These are phyloP conservation scores for Schizosaccharomyces japonicus DNA, from an alignment of 805 yeast species.

Conservation along the genomic window DNA sequence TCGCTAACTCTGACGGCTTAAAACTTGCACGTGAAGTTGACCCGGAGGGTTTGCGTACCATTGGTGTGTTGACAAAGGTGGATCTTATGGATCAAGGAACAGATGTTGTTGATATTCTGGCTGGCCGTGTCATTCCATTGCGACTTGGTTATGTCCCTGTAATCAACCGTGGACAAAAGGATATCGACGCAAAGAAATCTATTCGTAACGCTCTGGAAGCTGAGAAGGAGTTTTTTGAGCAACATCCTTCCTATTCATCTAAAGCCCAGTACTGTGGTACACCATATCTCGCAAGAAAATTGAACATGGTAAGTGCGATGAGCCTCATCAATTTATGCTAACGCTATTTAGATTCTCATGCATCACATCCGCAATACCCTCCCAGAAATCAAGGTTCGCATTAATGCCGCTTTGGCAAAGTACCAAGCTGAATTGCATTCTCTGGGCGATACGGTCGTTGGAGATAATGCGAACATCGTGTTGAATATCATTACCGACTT, in stretches of 20 bases:
- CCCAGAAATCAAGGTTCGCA: conserved; percentile 82
- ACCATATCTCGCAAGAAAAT: conserved; percentile 82
- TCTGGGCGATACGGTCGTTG: conserved; percentile 44
- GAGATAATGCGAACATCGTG: conserved; percentile 72
- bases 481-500: conserved; percentile 79
- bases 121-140: conserved; percentile 86
- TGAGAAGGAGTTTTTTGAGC: conserved; percentile 61
- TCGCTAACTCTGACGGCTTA: conserved; percentile 90
- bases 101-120: conserved; percentile 81
- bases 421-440: conserved; percentile 54
- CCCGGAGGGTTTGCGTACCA: conserved; percentile 81
- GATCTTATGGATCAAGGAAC: conserved; percentile 97
- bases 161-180: conserved; percentile 89
- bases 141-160: conserved; percentile 93
- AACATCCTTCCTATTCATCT: conserved; percentile 72
- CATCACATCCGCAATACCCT: conserved; percentile 70
- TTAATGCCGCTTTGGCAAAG: conserved; percentile 62
- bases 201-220: conserved; percentile 67
- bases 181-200: conserved; percentile 68
- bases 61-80: conserved; percentile 87
- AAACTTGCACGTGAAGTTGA: conserved; percentile 94
- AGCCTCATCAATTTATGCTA: not conserved
- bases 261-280: conserved; percentile 96
- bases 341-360: conserved; percentile 32
- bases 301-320: conserved; percentile 28